Evolutionary conservation across 2,329 filamentous ascomycete genomes (phyloP).

Genomic region (Diaporthe sp.): DNA sequence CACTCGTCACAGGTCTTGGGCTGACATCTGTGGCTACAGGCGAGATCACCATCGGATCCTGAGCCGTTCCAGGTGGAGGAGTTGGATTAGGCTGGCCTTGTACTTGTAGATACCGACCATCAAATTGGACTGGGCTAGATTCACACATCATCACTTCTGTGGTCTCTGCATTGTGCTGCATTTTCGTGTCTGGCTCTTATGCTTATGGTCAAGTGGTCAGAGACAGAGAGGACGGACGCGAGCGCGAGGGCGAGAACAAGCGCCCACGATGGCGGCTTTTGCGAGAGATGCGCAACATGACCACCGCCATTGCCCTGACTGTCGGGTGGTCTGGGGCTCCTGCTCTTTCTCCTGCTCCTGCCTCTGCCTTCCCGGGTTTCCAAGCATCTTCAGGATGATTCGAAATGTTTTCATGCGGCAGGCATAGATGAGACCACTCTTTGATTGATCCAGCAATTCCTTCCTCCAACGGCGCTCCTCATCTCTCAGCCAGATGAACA

Average conservation of each 20-base stretch:
- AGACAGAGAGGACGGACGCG: neutral
- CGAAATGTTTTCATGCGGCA: neutral
- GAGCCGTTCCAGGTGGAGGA: slow-evolving; percentile 58
- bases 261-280: neutral
- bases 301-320: neutral
- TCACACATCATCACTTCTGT: neutral
- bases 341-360: too few relatives aligned
- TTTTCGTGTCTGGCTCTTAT: neutral
- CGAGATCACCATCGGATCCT: slow-evolving; percentile 67
- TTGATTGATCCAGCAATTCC: neutral
- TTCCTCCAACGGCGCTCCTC: neutral
- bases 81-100: slow-evolving; percentile 43
- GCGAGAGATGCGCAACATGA: neutral
- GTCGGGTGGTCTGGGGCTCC: neutral
- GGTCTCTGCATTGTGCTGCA: neutral
- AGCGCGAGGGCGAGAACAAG: neutral
- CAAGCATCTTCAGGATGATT: neutral
- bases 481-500: neutral
- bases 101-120: slow-evolving; percentile 40
- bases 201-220: neutral
- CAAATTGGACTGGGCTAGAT: neutral
- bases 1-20: neutral
- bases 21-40: slow-evolving; percentile 51
- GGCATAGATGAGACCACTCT: neutral
- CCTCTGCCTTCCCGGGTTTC: neutral